Conservation (phyloP, 1,284 basidiomycete species). For the Veloporphyrellus conicus region DNA sequence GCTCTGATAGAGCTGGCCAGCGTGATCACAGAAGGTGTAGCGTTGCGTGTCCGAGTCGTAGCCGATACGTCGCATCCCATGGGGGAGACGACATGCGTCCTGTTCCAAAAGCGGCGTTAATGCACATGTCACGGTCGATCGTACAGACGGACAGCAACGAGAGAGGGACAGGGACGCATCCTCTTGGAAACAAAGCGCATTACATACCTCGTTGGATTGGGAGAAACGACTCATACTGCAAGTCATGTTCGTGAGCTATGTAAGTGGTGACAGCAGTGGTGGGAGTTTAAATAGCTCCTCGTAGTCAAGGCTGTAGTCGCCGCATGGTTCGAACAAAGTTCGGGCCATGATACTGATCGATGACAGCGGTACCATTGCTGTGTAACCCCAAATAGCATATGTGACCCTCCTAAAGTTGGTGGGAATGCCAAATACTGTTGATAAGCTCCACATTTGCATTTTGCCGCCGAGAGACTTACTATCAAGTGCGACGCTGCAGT, state of each 20-base stretch:
- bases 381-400: no score
- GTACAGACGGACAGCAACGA: neutral
- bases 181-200: neutral
- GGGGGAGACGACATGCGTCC: conserved; percentile 49
- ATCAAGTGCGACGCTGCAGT: no score
- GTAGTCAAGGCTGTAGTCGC: neutral
- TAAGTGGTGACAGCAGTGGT: conserved; percentile 11
- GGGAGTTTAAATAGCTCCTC: neutral
- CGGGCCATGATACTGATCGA: neutral
- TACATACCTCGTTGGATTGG: conserved; percentile 38
- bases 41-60: conserved; percentile 51
- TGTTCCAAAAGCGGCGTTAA: conserved; percentile 21
- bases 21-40: conserved; percentile 48
- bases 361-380: neutral
- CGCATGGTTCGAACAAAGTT: neutral
- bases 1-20: conserved; percentile 43
- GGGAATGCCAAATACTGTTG: no score
- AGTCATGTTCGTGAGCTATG: neutral
- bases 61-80: conserved; percentile 46
- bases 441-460: no score
- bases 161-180: neutral
- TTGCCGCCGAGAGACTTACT: no score
- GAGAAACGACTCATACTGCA: conserved; percentile 33
- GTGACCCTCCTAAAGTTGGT: no score
- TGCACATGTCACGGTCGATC: neutral